phyloP scores from a whole-genome alignment of 140 eudicot genomes.

The Ambrosia hybrid region DNA sequence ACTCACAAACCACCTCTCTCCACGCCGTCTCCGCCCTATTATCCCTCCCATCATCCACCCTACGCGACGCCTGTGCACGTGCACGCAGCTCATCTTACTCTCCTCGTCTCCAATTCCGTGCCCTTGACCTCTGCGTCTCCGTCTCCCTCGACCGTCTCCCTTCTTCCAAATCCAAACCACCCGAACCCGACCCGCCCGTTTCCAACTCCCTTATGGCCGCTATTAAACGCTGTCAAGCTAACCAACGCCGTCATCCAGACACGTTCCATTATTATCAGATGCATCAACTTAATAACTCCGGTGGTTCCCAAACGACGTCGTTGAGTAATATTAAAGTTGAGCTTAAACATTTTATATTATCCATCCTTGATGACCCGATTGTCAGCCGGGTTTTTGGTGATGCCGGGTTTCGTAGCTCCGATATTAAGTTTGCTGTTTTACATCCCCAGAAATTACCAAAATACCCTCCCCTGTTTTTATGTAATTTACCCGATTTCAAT shows the following conservation, averaged over 20 bases:
- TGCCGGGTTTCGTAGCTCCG: conserved; percentile 85
- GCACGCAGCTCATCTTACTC: conserved; percentile 69
- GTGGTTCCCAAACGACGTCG: conserved; percentile 33
- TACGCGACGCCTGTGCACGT: conserved; percentile 84
- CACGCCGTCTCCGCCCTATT: conserved; percentile 78
- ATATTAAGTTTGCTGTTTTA: conserved; percentile 63
- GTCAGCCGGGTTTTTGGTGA: conserved; percentile 92
- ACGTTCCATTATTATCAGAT: conserved; percentile 68
- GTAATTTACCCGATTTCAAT: conserved; percentile 35
- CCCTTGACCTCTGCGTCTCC: conserved; percentile 80
- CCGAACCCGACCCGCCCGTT: conserved; percentile 65
- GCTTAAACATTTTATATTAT: conserved; percentile 63
- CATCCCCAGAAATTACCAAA: conserved; percentile 38
- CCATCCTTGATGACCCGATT: conserved; percentile 91
- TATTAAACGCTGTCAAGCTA: conserved; percentile 85
- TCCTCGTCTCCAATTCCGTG: conserved; percentile 81
- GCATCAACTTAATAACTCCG: conserved; percentile 22
- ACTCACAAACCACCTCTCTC: conserved; percentile 88
- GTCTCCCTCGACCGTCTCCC: conserved; percentile 83
- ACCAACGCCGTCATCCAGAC: conserved; percentile 86
- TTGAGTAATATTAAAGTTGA: conserved; percentile 67
- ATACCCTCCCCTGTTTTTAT: conserved; percentile 63
- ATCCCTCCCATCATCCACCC: conserved; percentile 48
- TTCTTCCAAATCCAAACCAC: conserved; percentile 42
- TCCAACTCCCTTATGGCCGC: conserved; percentile 99